Conservation (phyloP, 164 flowering plant species). For the Liquidambar formosana region DNA sequence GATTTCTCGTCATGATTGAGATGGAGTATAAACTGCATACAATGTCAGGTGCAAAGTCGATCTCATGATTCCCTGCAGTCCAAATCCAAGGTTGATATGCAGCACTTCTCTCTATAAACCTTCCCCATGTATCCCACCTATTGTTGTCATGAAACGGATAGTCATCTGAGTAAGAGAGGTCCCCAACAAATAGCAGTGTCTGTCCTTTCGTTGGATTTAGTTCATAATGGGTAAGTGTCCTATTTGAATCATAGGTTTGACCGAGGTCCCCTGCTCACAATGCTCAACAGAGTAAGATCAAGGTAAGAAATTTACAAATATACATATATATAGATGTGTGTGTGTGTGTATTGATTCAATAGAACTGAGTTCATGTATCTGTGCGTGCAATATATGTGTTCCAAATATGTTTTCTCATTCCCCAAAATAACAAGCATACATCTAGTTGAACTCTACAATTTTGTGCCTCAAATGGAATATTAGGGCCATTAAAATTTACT, state of each 20-base stretch:
- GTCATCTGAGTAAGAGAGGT: slow-evolving; percentile 49
- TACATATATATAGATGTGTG: neutral
- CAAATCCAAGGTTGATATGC: slow-evolving; percentile 58
- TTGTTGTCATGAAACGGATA: slow-evolving; percentile 35
- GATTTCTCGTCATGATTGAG: neutral
- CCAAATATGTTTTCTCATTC: too few species aligned
- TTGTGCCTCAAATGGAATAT: too few species aligned
- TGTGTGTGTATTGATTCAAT: neutral
- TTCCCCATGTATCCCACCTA: slow-evolving; percentile 54
- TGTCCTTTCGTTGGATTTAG: slow-evolving; percentile 35
- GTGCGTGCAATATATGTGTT: too few species aligned
- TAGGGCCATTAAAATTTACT: too few species aligned
- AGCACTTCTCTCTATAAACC: slow-evolving; percentile 37
- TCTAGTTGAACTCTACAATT: too few species aligned
- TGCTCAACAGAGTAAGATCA: neutral
- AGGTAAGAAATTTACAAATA: neutral
- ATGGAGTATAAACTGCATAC: slow-evolving; percentile 15
- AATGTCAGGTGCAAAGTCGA: slow-evolving; percentile 40
- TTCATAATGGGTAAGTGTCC: slow-evolving; percentile 35
- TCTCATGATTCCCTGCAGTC: slow-evolving; percentile 48
- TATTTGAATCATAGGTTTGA: slow-evolving; percentile 40
- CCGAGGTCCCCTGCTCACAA: slow-evolving; percentile 48
- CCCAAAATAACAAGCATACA: neutral
- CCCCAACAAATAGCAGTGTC: slow-evolving; percentile 42
- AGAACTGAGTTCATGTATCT: too few species aligned